These are phyloP conservation scores for Lasiodiplodia sp. DNA, from an alignment of 2,329 filamentous ascomycete species.

Conservation along the genomic window DNA sequence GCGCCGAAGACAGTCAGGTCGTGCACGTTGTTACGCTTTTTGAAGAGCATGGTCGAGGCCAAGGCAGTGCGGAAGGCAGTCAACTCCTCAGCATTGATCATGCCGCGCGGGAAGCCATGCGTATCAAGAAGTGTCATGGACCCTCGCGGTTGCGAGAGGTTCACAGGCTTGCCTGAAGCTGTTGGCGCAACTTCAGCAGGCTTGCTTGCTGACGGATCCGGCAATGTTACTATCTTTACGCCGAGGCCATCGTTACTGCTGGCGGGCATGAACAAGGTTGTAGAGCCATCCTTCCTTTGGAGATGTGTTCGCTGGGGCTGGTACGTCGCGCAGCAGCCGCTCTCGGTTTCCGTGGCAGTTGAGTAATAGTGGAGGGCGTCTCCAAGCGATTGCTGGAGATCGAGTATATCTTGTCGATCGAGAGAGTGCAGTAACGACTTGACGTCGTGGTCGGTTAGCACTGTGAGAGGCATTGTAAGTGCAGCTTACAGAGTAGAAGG, in stretches of 20 bases:
- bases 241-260: slow-evolving; percentile 66
- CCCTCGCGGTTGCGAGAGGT: slow-evolving; percentile 60
- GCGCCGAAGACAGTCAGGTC: slow-evolving; percentile 85
- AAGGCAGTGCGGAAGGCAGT: slow-evolving; percentile 75
- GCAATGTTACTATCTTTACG: slow-evolving; percentile 68
- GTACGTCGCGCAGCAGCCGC: slow-evolving; percentile 65
- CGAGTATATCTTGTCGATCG: slow-evolving; percentile 62
- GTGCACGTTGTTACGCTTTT: slow-evolving; percentile 71
- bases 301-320: slow-evolving; percentile 69
- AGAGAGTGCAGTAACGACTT: slow-evolving; percentile 63
- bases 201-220: slow-evolving; percentile 4
- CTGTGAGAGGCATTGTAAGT: slow-evolving; percentile 64
- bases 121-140: slow-evolving; percentile 67
- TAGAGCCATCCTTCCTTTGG: slow-evolving; percentile 66
- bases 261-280: slow-evolving; percentile 73
- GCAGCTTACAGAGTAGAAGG: not conserved
- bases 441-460: slow-evolving; percentile 65
- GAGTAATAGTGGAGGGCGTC: slow-evolving; percentile 71
- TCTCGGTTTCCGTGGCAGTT: slow-evolving; percentile 62
- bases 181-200: slow-evolving; percentile 12
- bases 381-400: slow-evolving; percentile 65
- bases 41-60: slow-evolving; percentile 67
- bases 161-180: slow-evolving; percentile 23
- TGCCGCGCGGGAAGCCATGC: slow-evolving; percentile 64
- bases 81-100: slow-evolving; percentile 72